Conservation (phyloP, 805 yeast genomes). For the Monosporozyma aquatica region DNA sequence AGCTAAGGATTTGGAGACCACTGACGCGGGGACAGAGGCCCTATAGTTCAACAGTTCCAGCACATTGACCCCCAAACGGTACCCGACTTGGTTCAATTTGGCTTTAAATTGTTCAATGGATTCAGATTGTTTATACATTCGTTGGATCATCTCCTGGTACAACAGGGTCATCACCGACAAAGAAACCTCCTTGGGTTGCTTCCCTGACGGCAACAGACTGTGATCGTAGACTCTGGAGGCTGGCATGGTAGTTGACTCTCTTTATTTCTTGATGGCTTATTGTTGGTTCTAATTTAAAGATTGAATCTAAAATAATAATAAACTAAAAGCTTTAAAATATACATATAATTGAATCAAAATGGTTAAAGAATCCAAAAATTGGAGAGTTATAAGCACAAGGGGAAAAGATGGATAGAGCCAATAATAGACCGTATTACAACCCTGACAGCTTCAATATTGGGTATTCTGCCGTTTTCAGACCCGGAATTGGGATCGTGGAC, state of each 20-base stretch:
- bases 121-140: constrained; percentile 48
- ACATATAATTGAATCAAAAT: too few species aligned
- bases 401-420: not conserved
- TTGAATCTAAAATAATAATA: not conserved
- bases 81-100: constrained; percentile 63
- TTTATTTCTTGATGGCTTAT: too few species aligned
- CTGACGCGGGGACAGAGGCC: constrained; percentile 14
- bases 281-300: not conserved
- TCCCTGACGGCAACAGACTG: not conserved
- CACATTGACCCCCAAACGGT: constrained; percentile 60
- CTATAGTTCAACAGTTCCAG: constrained; percentile 45
- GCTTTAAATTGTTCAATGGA: constrained; percentile 57
- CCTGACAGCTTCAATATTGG: constrained; percentile 60
- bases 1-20: not conserved
- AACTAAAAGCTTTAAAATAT: too few species aligned
- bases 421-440: constrained; percentile 57
- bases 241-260: not conserved
- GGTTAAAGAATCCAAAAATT: too few species aligned
- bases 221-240: not conserved
- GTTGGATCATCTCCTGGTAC: constrained; percentile 61
- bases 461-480: constrained; percentile 49
- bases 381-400: too few species aligned
- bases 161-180: constrained; percentile 60
- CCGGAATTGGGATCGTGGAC: constrained; percentile 55
- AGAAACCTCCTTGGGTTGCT: constrained; percentile 43